phyloP scores from a whole-genome alignment of 805 yeast genomes.

The Cephaloascus albidus region DNA sequence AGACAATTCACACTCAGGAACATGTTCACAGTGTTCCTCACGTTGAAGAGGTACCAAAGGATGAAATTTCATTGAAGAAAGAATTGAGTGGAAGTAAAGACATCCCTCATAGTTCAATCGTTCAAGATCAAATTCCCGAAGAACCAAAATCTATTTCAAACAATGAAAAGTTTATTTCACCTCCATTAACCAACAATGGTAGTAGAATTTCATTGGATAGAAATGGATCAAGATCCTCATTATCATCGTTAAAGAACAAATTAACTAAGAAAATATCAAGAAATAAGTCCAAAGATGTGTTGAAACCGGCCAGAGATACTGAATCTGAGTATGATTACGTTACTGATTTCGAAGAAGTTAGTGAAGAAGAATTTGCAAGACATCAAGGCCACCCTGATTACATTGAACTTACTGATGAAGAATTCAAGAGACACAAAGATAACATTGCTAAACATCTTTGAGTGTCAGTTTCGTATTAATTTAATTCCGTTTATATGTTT shows the following conservation, averaged over 20 bases:
- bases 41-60: not conserved
- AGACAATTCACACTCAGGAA: not conserved
- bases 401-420: constrained; percentile 19
- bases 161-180: not conserved
- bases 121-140: not conserved
- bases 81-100: not conserved
- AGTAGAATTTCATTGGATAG: not conserved
- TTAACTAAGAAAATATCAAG: not conserved
- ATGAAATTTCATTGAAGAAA: not conserved
- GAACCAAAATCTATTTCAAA: not conserved
- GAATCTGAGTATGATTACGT: constrained; percentile 7
- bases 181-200: not conserved
- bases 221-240: not conserved
- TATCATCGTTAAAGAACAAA: not conserved
- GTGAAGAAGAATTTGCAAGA: constrained; percentile 24
- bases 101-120: too few relatives aligned
- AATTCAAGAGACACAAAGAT: constrained; percentile 5
- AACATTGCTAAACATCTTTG: too few relatives aligned
- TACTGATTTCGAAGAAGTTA: constrained; percentile 28
- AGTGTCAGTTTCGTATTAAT: too few relatives aligned
- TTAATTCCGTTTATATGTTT: too few relatives aligned
- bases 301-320: not conserved
- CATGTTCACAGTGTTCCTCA: too few relatives aligned
- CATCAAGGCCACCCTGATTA: constrained; percentile 26
- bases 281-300: constrained; percentile 1